These are phyloP conservation scores for Fusarium chuoi DNA, from an alignment of 2,329 filamentous ascomycete genomes.

Conservation along the genomic window DNA sequence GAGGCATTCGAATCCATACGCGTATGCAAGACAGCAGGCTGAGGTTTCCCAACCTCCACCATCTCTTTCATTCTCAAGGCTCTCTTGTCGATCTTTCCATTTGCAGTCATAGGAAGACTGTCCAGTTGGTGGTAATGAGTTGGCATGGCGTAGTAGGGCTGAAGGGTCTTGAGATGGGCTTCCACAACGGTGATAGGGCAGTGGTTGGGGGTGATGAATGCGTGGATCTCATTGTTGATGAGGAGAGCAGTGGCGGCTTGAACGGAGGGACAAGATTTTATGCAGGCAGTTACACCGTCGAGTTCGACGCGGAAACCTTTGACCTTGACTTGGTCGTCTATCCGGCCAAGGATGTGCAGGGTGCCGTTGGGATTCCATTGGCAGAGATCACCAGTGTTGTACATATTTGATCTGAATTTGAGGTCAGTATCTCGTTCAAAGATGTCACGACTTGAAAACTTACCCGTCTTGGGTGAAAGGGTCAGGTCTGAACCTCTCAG, in stretches of 20 bases:
- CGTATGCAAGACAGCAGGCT: conserved; percentile 27
- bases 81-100: conserved; percentile 67
- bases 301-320: conserved; percentile 71
- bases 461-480: conserved; percentile 63
- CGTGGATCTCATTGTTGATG: conserved; percentile 59
- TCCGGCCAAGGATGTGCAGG: conserved; percentile 65
- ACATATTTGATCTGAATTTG: conserved; percentile 56
- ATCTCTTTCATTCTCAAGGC: conserved; percentile 45
- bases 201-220: conserved; percentile 56
- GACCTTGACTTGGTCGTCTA: conserved; percentile 70
- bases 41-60: conserved; percentile 4
- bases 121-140: conserved; percentile 55
- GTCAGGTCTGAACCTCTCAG: conserved; percentile 60
- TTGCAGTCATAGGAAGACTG: conserved; percentile 60
- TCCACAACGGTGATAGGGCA: conserved; percentile 51
- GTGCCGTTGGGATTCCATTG: conserved; percentile 63
- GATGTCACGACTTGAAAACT: conserved; percentile 16
- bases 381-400: conserved; percentile 69
- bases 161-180: conserved; percentile 52
- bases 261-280: conserved; percentile 57
- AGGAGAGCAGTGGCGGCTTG: conserved; percentile 59
- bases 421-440: neutral
- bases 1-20: conserved; percentile 45
- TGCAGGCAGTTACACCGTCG: conserved; percentile 62
- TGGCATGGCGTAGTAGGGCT: conserved; percentile 67